These are phyloP conservation scores for Annona cherimola DNA, from an alignment of 164 flowering plant genomes.

Conservation along the genomic window DNA sequence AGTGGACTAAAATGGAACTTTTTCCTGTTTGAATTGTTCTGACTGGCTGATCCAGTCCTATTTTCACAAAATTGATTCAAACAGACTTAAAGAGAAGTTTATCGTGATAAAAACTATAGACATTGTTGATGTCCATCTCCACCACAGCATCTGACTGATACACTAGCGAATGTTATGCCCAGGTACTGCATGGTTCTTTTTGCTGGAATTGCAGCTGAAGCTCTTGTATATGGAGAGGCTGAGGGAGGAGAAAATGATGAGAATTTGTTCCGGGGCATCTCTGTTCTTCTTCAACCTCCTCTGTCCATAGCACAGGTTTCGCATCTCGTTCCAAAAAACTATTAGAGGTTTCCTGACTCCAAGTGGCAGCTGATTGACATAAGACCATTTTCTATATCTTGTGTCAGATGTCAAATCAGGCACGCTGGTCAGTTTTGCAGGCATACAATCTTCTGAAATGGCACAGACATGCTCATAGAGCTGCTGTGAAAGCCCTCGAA, in stretches of 20 bases:
- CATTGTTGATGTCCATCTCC: background rate
- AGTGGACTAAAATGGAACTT: too few relatives aligned
- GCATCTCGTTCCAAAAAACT: background rate
- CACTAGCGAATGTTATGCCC: constrained; percentile 8
- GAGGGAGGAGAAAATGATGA: constrained; percentile 99
- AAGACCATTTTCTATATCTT: background rate
- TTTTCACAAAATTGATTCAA: too few relatives aligned
- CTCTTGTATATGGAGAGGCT: constrained; percentile 92
- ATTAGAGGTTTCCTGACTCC: background rate
- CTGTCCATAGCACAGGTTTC: constrained; percentile 69
- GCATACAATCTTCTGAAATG: constrained; percentile 90
- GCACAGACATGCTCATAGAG: constrained; percentile 74
- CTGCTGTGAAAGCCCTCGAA: constrained; percentile 83
- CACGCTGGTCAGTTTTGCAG: constrained; percentile 92
- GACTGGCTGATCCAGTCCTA: too few relatives aligned
- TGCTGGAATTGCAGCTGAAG: constrained; percentile 98
- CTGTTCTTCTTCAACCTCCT: constrained; percentile 77
- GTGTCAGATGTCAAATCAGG: constrained; percentile 89
- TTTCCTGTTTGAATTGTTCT: too few relatives aligned
- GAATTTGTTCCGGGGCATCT: constrained; percentile 73
- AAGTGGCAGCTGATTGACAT: background rate
- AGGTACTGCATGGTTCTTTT: constrained; percentile 98
- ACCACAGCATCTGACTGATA: background rate
- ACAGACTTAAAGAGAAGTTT: too few relatives aligned
- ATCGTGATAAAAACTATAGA: background rate